Percentiles rank a stretch among this genome's conserved stretches.
Evolutionary conservation across 345 rosid genomes (phyloP).

Genomic region (Sonneratia caseolaris): DNA sequence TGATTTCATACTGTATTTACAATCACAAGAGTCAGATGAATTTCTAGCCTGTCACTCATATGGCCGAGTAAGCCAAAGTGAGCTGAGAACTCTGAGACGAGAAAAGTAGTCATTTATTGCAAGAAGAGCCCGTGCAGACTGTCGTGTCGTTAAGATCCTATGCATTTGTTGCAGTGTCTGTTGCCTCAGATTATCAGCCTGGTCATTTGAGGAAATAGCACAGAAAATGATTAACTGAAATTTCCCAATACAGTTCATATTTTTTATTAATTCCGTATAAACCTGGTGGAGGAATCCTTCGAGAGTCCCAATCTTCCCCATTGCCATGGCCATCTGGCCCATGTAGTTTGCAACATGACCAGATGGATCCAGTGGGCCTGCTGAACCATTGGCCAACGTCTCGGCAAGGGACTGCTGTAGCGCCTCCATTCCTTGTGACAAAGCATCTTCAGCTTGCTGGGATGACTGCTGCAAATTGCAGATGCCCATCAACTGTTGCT

Average conservation of each 20-base stretch:
- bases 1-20: neutral
- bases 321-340: constrained; percentile 99
- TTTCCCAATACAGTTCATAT: neutral
- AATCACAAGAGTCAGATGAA: neutral
- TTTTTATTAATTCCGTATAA: neutral
- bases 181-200: constrained; percentile 7
- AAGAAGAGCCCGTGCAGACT: constrained; percentile 30
- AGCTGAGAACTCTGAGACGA: constrained; percentile 34
- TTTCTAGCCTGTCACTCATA: constrained; percentile 1
- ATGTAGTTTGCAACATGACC: constrained; percentile 86
- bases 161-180: constrained; percentile 23
- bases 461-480: constrained; percentile 80
- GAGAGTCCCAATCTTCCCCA: constrained; percentile 89
- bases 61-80: constrained; percentile 35
- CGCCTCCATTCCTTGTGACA: constrained; percentile 93
- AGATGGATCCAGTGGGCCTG: constrained; percentile 51
- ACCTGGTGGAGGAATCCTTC: constrained; percentile 84
- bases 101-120: constrained; percentile 28
- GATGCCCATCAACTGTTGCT: constrained; percentile 61
- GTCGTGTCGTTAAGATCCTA: constrained; percentile 26
- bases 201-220: neutral
- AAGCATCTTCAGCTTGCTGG: constrained; percentile 78
- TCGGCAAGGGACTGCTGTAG: constrained; percentile 82
- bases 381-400: constrained; percentile 69
- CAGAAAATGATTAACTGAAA: neutral